Evolutionary conservation across 768 basidiomycete genomes (phyloP).

Genomic region (Kwoniella sp.): DNA sequence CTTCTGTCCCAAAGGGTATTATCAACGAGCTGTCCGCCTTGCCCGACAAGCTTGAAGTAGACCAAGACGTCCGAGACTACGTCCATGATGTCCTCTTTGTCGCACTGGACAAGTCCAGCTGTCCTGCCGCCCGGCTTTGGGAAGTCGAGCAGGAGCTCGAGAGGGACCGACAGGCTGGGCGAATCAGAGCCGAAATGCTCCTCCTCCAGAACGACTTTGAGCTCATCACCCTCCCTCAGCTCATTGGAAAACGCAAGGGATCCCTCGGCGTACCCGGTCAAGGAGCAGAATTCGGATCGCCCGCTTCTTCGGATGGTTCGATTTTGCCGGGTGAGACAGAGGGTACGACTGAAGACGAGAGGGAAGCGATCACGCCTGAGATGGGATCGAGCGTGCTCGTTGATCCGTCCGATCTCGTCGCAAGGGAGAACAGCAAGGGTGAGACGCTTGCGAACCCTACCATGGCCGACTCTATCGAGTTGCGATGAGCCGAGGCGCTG

Average conservation of each 20-base stretch:
- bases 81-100: conserved; percentile 39
- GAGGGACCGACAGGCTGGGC: conserved; percentile 14
- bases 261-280: neutral
- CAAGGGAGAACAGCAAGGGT: conserved; percentile 6
- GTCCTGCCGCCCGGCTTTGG: conserved; percentile 15
- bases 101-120: conserved; percentile 1
- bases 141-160: neutral
- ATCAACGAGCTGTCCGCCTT: conserved; percentile 29
- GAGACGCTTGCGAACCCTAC: conserved; percentile 6
- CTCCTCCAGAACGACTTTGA: conserved; percentile 21
- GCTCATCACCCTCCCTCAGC: conserved; percentile 5
- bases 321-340: conserved; percentile 23
- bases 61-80: conserved; percentile 22
- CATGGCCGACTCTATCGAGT: conserved; percentile 4
- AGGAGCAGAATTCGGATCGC: conserved; percentile 4
- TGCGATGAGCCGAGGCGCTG: neutral
- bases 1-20: conserved; percentile 31
- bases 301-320: conserved; percentile 12
- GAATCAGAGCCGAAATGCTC: conserved; percentile 35
- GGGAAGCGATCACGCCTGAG: conserved; percentile 34
- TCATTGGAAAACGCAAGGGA: neutral
- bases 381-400: conserved; percentile 20
- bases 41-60: conserved; percentile 27
- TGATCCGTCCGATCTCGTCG: conserved; percentile 1
- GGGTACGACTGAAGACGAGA: conserved; percentile 28